Conservation (phyloP, 2,329 filamentous ascomycete species). For the Cercospora zeina region DNA sequence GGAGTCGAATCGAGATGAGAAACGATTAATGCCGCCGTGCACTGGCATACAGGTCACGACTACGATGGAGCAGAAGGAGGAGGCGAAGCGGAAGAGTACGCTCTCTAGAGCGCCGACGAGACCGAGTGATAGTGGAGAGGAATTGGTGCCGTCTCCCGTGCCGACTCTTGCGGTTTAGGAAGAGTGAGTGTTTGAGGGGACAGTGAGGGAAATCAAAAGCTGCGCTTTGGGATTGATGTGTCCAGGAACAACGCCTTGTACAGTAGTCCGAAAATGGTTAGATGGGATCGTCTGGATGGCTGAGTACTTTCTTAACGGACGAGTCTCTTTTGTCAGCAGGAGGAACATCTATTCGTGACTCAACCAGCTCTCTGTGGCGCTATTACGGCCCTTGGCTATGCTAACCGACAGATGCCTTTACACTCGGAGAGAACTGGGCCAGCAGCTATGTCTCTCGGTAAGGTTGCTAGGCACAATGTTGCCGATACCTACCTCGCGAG, state of each 20-base stretch:
- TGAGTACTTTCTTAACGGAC: background rate
- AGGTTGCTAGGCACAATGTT: too few species aligned
- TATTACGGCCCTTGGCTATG: too few species aligned
- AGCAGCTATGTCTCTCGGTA: too few species aligned
- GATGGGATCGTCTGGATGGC: background rate
- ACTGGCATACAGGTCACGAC: constrained; percentile 19
- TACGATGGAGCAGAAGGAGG: constrained; percentile 17
- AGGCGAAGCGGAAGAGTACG: constrained; percentile 12
- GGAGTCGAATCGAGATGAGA: constrained; percentile 8
- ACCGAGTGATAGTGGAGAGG: constrained; percentile 7
- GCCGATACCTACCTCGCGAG: too few species aligned
- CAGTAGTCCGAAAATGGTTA: background rate
- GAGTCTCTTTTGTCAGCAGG: too few species aligned
- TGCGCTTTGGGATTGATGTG: background rate
- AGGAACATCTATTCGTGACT: too few species aligned
- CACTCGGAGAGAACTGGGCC: too few species aligned
- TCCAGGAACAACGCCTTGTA: background rate
- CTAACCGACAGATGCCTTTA: too few species aligned
- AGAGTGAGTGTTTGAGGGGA: too few species aligned
- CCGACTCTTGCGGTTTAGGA: background rate
- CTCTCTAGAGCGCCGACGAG: background rate
- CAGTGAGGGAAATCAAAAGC: background rate
- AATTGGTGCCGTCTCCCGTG: constrained; percentile 4
- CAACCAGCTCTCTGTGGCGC: too few species aligned
- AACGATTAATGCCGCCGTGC: background rate